Base-by-base conservation (phyloP, 2,329 filamentous ascomycete genomes). In the Leptographium procerum region DNA sequence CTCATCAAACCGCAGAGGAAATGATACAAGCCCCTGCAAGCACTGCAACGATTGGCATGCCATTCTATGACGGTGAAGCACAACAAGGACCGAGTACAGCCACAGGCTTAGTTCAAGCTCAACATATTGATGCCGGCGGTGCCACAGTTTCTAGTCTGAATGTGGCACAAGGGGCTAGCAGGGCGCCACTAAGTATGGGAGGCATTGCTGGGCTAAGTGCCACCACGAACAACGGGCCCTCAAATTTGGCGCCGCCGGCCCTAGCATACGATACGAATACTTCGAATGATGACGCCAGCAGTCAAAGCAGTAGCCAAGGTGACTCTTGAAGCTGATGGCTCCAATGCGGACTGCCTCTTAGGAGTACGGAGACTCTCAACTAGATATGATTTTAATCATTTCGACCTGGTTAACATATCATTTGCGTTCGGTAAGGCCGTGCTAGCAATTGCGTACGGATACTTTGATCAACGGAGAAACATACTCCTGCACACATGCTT, bases 81-180 rank as follows among this genome's bases (percentile, higher is more conserved):
- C 55, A 40, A 14, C 33, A 29, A 28, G 56, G 56, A 19, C 56
- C 50, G n/a, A 57, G 56, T 28, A 57, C 50, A 28, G 55, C 55
- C 3, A 40, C 55, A 19, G 55, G 47, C 19, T 8, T n/a, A 4
- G 34, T 19, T n/a, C 16, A 43, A 24, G 22, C 11, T n/a, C 4
- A 9, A 24, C 22, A 13, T 19, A 10, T 10, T 22, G 40, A 13
- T 22, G 19, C 13, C 13, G 14, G 14, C 26, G 24, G 10, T 11
- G 5, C 53, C 1, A n/a, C 26, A 5, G 28, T n/a, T n/a, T 13
- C 29, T n/a, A 29, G 31, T 5, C 10, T 19, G 22, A n/a, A 19
- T 53, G 31, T 22, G 26, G 19, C 4, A 48, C 26, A 16, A 4
- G 53, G 40, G 13, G 40, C 53, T 11, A 48, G 53, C 40, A 31